Evolutionary conservation across 225 moss, liverwort and hornwort species (phyloP).

Genomic region (Ulota crispa): DNA sequence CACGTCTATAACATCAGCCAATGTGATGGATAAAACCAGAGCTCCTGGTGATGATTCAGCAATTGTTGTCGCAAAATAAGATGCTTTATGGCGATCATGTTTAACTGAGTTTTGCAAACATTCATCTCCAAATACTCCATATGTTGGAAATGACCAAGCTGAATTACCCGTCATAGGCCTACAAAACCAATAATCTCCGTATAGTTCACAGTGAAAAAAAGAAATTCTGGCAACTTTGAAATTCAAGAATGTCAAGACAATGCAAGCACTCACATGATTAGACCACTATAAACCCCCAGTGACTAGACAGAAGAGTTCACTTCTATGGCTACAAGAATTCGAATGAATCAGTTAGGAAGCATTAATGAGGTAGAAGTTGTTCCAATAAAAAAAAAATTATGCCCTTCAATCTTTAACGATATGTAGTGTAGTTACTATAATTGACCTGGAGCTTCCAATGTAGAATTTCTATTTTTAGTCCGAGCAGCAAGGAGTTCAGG

Average conservation of each 20-base stretch:
- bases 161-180: conserved; percentile 33
- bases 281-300: background rate
- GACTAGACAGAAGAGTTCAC: background rate
- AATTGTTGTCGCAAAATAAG: conserved; percentile 56
- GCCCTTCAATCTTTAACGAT: background rate
- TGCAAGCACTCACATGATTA: background rate
- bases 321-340: background rate
- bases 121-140: conserved; percentile 91
- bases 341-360: background rate
- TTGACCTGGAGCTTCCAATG: background rate
- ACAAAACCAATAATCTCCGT: background rate
- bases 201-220: background rate
- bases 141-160: conserved; percentile 64
- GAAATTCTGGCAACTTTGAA: background rate
- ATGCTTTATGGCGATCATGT: conserved; percentile 51
- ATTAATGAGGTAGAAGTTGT: background rate
- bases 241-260: background rate
- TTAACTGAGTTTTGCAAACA: conserved; percentile 61
- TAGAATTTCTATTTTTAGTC: background rate
- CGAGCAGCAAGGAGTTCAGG: background rate
- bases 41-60: conserved; percentile 54
- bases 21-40: conserved; percentile 65
- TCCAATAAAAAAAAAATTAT: background rate
- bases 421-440: background rate
- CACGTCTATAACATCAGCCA: conserved; percentile 62